Evolutionary conservation across 371 early-diverging fungal species (phyloP).

Genomic region (Parasitella parasitica): DNA sequence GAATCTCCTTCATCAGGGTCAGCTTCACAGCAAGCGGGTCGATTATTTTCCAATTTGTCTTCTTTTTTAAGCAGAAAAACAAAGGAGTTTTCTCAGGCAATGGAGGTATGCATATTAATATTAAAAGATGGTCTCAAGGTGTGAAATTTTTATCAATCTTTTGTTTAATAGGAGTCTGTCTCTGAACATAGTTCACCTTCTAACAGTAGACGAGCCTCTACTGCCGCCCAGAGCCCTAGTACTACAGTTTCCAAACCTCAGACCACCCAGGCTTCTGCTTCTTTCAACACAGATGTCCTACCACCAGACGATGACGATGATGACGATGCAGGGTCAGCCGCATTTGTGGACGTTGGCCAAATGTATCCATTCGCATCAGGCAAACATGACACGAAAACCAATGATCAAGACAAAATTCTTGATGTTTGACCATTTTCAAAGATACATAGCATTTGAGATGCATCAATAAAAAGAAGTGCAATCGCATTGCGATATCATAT

Average conservation of each 20-base stretch:
- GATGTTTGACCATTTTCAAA: slow-evolving; percentile 3
- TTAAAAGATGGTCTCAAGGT: too few relatives aligned
- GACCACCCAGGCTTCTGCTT: background rate
- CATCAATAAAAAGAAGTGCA: too few relatives aligned
- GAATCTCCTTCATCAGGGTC: slow-evolving; percentile 41
- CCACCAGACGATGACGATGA: slow-evolving; percentile 22
- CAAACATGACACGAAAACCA: background rate
- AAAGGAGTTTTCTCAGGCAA: slow-evolving; percentile 53
- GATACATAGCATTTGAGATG: too few relatives aligned
- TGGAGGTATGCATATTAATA: slow-evolving; percentile 34
- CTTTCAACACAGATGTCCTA: background rate
- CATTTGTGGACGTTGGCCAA: slow-evolving; percentile 40
- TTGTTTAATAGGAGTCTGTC: slow-evolving; percentile 8
- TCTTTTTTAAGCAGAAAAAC: slow-evolving; percentile 56
- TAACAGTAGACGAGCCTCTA: background rate
- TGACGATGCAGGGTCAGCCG: slow-evolving; percentile 29
- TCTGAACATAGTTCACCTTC: slow-evolving; percentile 5
- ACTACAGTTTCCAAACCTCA: background rate
- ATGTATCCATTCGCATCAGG: slow-evolving; percentile 27
- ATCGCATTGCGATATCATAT: too few relatives aligned
- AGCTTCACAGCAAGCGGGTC: slow-evolving; percentile 55
- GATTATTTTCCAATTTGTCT: slow-evolving; percentile 56
- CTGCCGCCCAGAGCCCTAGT: background rate
- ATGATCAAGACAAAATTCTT: slow-evolving; percentile 6
- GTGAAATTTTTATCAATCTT: too few relatives aligned